Percentiles rank a stretch among this genome's conserved stretches.
Conservation (phyloP, 2,329 filamentous ascomycete genomes). For the Celoporthe dispersa region DNA sequence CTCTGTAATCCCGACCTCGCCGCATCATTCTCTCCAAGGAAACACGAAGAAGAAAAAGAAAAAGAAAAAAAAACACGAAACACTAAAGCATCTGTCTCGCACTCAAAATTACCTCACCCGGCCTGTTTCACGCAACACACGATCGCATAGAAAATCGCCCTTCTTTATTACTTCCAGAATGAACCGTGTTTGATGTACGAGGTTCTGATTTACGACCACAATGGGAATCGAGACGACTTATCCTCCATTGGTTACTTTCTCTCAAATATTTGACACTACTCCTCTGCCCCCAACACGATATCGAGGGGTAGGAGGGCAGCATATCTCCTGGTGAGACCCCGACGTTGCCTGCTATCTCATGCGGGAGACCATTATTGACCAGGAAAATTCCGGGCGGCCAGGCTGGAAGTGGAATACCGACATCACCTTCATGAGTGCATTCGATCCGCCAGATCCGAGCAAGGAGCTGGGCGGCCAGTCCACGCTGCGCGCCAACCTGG, state of each 20-base stretch:
- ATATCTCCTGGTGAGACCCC: neutral
- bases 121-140: neutral
- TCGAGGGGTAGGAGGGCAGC: neutral
- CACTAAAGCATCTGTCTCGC: neutral
- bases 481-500: slow-evolving; percentile 10
- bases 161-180: neutral
- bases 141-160: neutral
- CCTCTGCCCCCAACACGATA: neutral
- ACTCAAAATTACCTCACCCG: neutral
- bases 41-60: neutral
- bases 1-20: neutral
- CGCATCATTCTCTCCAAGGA: neutral
- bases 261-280: neutral
- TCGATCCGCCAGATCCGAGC: slow-evolving; percentile 15
- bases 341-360: neutral
- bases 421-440: slow-evolving; percentile 25
- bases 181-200: neutral
- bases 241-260: neutral
- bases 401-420: neutral
- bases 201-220: slow-evolving; percentile 15
- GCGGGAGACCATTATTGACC: neutral
- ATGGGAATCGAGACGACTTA: slow-evolving; percentile 17
- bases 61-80: too few relatives aligned
- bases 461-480: slow-evolving; percentile 15
- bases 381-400: too few relatives aligned